Evolutionary conservation across 2,329 filamentous ascomycete genomes (phyloP).

Genomic region (Mariannaea elegans): DNA sequence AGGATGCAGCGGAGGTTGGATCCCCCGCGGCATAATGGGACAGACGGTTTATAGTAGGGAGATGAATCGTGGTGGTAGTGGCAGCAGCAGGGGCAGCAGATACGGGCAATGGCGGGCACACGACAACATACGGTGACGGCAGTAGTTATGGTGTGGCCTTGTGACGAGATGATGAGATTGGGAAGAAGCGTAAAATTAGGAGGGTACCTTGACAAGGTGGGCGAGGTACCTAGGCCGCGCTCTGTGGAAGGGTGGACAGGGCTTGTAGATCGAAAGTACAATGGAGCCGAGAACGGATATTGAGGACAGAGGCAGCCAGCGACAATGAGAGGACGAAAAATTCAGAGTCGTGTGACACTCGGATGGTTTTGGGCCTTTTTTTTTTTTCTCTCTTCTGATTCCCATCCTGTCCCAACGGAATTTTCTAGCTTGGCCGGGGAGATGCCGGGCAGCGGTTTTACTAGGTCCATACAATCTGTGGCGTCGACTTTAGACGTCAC

Average conservation of each 20-base stretch:
- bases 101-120: constrained; percentile 14
- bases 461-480: constrained; percentile 3
- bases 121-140: constrained; percentile 16
- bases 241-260: neutral
- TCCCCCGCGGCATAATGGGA: constrained; percentile 65
- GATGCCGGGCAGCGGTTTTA: constrained; percentile 12
- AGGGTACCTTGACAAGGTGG: neutral
- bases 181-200: constrained; percentile 11
- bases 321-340: constrained; percentile 9
- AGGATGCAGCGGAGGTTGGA: constrained; percentile 63
- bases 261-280: neutral
- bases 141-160: constrained; percentile 22
- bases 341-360: constrained; percentile 36
- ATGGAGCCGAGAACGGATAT: neutral
- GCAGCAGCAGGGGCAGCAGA: neutral
- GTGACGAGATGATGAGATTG: constrained; percentile 27
- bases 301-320: constrained; percentile 11
- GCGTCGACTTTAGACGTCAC: neutral
- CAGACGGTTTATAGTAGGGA: constrained; percentile 32
- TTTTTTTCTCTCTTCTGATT: constrained; percentile 18
- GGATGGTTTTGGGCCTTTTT: constrained; percentile 17
- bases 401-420: constrained; percentile 19
- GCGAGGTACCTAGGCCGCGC: neutral
- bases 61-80: constrained; percentile 30
- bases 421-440: constrained; percentile 19